Evolutionary conservation across 2,329 filamentous ascomycete genomes (phyloP), one percentile per base, ranked within the genome.

Genomic region (Alternaria tenuissima): DNA sequence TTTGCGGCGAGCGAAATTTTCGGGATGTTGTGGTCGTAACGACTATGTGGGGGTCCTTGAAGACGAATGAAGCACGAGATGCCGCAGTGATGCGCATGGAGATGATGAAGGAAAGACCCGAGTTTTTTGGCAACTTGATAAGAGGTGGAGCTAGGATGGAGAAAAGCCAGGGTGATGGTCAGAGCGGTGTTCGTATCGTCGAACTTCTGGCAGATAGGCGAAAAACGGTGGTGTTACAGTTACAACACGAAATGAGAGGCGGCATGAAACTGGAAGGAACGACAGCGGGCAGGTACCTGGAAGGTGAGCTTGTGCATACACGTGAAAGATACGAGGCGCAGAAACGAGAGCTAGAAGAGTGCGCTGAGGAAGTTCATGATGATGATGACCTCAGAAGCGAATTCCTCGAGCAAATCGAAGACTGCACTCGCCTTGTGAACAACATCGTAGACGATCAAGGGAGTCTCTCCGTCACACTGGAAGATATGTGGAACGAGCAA

Each of bases 11-110:
- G 16, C 68, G 79, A 20, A 74, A 74, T 28, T 69, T 83, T 2
- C 68, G 75, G 54, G 76, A 80, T 47, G 80, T 84, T 11, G 63
- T 80, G 5, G 65, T 84, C n/a, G 74, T 72, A 1, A 83, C 81
- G 4, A 82, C 76, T 20, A 78, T 80, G 71, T 84, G 81, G 81
- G 76, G 51, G 7, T 24, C 34, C 9, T 34, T 61, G 3, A 46
- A 55, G 7, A 30, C 34, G 5, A 36, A 51, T 26, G 55, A 57
- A 44, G 22, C 48, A 26, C 32, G 36, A 12, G 48, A 52, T 52
- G 34, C 48, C n/a, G 48, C 48, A 28, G 41, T 5, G 34, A 18
- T 20, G 34, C 47, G 61, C 22, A 55, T 62, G 24, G 36, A 41
- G 0, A 61, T 24, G 18, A 32, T 57, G 26, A 4, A 26, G 6